A percentile compares a stretch with the other conserved stretches of the same genome.
phyloP scores from a whole-genome alignment of 2,329 filamentous ascomycete genomes.

The Sclerotinia glacialis region DNA sequence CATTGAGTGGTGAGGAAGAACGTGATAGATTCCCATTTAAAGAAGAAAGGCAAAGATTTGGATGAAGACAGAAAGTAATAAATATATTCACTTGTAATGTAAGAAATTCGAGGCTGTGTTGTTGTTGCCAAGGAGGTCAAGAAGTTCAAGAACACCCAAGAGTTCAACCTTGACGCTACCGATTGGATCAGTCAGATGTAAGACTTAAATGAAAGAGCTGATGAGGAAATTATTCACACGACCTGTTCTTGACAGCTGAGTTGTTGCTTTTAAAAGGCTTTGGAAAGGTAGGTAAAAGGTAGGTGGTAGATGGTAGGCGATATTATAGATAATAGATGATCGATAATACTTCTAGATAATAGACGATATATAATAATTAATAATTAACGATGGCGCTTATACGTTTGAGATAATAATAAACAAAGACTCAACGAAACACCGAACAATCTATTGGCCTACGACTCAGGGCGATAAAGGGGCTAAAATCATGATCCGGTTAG shows the following conservation, averaged over 20 bases:
- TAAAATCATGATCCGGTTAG: not conserved
- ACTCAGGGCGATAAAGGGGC: not conserved
- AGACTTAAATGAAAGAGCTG: not conserved
- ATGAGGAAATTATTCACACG: conserved; percentile 4
- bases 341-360: no score
- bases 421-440: not conserved
- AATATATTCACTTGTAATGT: not conserved
- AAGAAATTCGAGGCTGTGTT: conserved; percentile 10
- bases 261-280: not conserved
- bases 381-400: conserved; percentile 6
- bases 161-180: not conserved
- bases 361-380: not conserved
- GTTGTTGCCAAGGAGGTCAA: conserved; percentile 1
- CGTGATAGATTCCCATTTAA: not conserved
- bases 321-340: not conserved
- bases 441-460: conserved; percentile 1
- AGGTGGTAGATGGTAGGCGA: no score
- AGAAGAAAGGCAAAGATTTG: not conserved
- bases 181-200: not conserved
- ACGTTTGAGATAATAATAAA: not conserved
- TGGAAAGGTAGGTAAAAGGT: not conserved
- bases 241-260: not conserved
- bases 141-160: not conserved
- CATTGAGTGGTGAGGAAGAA: not conserved
- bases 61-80: not conserved